Percentiles rank a stretch among this genome's conserved stretches.
Evolutionary conservation across 2,329 filamentous ascomycete genomes (phyloP).

Genomic region (Rhynchosporium graminicola): DNA sequence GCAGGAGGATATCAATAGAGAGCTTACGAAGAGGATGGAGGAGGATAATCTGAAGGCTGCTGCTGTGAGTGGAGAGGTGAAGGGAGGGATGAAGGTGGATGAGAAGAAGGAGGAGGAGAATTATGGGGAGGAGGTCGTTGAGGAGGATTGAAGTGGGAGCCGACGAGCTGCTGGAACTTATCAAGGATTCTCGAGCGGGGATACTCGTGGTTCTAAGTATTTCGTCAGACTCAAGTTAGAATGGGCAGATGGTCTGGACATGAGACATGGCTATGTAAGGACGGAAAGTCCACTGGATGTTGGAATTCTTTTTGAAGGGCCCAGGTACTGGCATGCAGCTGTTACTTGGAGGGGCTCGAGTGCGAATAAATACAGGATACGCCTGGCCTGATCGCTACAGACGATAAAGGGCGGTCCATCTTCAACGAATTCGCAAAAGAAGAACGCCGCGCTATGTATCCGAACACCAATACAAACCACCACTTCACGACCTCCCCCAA

Average conservation of each 20-base stretch:
- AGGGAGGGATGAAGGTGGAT: conserved; percentile 41
- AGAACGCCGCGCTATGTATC: conserved; percentile 37
- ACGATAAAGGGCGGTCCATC: not conserved
- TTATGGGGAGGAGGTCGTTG: conserved; percentile 80
- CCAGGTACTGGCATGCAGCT: not conserved
- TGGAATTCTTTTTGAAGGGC: too few relatives aligned
- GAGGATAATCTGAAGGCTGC: conserved; percentile 60
- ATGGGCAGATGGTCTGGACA: too few relatives aligned
- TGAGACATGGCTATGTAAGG: too few relatives aligned
- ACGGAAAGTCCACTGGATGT: too few relatives aligned
- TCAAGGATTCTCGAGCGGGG: not conserved
- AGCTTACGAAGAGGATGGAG: conserved; percentile 74
- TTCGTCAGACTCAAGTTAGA: too few relatives aligned
- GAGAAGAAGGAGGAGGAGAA: conserved; percentile 70
- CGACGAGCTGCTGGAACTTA: too few relatives aligned
- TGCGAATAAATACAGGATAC: conserved; percentile 15
- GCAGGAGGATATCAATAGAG: conserved; percentile 69
- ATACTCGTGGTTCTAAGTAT: not conserved
- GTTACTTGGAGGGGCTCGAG: conserved; percentile 12
- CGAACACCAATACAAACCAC: not conserved
- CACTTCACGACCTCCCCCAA: conserved; percentile 26
- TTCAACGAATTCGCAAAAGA: not conserved
- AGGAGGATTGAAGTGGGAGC: conserved; percentile 56
- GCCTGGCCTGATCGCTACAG: not conserved
- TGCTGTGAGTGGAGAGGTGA: conserved; percentile 38